Evolutionary conservation across 2,329 filamentous ascomycete species (phyloP), one percentile per base, ranked within the genome.

Genomic region (Boeremia exigua): DNA sequence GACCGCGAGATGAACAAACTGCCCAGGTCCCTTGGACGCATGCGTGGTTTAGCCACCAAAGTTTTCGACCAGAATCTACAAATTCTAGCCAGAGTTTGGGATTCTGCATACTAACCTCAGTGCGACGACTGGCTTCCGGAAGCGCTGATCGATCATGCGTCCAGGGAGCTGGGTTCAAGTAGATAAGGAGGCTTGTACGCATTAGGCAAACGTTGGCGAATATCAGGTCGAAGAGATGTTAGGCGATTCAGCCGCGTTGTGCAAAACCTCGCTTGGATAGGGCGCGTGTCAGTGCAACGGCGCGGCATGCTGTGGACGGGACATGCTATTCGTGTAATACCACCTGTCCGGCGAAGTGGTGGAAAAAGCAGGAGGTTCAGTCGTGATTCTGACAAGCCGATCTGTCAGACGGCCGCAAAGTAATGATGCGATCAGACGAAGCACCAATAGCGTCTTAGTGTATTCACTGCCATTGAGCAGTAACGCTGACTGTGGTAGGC

Each of bases 201-300:
- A 48, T 62, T 28, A 15, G 42, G 60, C 15, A 36, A 38, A 58
- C 8, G 25, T 62, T 59, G 45, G 54, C 60, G 59, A 65, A 32
- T 14, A 29, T 15, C 25, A 25, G 15, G 4, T 43, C 12, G 43
- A 43, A 14, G 30, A 28, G 8, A 37, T 1, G 17, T 19, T 19
- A 27, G 12, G 27, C 38, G 38, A 54, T 43, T 44, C 27, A 44
- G 45, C 33, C 11, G 27, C 27, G 39, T 38, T n/a, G 33, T 33
- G 32, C 33, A n/a, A 29, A 29, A 38, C 3, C 1, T 23, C n/a
- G 33, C 25, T 28, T 45, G 28, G 27, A 38, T 12, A 7, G 7
- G 5, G 4, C 28, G 14, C 29, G 28, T 39, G 36, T 38, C 12
- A 23, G 32, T 55, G 39, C 17, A 49, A 49, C 30, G 40, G 17